phyloP scores from a whole-genome alignment of 1,284 basidiomycete species.

The Austropuccinia psidii region DNA sequence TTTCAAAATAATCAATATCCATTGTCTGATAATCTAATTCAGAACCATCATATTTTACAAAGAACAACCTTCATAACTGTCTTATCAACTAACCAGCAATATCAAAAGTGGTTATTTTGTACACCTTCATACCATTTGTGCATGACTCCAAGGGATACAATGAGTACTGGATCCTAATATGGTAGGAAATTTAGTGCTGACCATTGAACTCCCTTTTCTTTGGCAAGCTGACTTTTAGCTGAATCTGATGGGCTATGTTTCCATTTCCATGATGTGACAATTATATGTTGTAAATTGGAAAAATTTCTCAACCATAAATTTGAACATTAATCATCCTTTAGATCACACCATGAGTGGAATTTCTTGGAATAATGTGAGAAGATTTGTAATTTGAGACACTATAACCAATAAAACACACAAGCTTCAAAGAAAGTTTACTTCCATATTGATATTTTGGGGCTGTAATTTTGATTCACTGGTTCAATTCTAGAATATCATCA shows the following conservation, averaged over 20 bases:
- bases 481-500: background rate
- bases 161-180: background rate
- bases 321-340: background rate
- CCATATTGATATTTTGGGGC: background rate
- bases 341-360: background rate
- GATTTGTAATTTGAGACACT: background rate
- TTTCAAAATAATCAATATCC: background rate
- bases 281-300: background rate
- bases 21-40: background rate
- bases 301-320: background rate
- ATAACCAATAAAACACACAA: background rate
- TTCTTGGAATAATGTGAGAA: background rate
- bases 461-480: background rate
- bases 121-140: background rate
- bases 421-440: background rate
- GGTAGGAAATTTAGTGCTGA: background rate
- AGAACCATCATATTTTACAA: background rate
- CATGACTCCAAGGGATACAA: background rate
- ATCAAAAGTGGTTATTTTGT: background rate
- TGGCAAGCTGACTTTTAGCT: background rate
- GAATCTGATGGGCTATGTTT: background rate
- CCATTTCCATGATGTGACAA: background rate
- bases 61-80: background rate
- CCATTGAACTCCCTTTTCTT: background rate
- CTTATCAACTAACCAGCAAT: background rate